Evolutionary conservation across 768 basidiomycete genomes (phyloP), one percentile per base, ranked within the genome.

Genomic region (Russula compacta): DNA sequence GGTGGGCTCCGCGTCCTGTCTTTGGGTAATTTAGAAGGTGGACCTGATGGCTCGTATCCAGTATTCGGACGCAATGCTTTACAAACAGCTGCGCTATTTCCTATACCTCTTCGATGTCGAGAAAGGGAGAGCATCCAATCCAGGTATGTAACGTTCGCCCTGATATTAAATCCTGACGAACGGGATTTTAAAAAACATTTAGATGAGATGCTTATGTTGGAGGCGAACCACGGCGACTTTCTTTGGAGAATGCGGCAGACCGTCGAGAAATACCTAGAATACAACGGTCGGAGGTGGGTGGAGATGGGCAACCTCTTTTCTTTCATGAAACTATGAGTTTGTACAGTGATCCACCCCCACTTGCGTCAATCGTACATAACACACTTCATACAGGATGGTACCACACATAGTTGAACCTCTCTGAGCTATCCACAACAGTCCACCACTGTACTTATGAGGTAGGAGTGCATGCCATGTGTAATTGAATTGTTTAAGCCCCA

Each of bases 271-370:
- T 91, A 97, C 69, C 78, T 98, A n/a, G 79, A 90, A 63, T 83
- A 85, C 69, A 93, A 87, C 72, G 95, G 91, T 40, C 79, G 95
- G 64, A 81, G 92, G 60, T 98, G 91, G 87, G 91, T 99, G 17
- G 84, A 91, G 66, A 79, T 99, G 66, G 76, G 78, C 40, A 69
- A 77, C 4, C 74, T 99, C 55, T 98, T 99, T 74, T 84, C 88
- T 35, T 87, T 84, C 69, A 87, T 95, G 83, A 87, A 82, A 66
- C 35, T 84, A 52, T 86, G 69, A 72, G 39, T 46, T 35, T 58
- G 44, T 57, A 46, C n/a, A n/a, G n/a, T n/a, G n/a, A n/a, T n/a
- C n/a, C n/a, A n/a, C n/a, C n/a, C n/a, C n/a, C n/a, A n/a, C n/a
- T n/a, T n/a, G n/a, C n/a, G n/a, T n/a, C n/a, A n/a, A n/a, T n/a